phyloP scores from a whole-genome alignment of 2,329 filamentous ascomycete genomes.

The Sarocladium brachiariae region DNA sequence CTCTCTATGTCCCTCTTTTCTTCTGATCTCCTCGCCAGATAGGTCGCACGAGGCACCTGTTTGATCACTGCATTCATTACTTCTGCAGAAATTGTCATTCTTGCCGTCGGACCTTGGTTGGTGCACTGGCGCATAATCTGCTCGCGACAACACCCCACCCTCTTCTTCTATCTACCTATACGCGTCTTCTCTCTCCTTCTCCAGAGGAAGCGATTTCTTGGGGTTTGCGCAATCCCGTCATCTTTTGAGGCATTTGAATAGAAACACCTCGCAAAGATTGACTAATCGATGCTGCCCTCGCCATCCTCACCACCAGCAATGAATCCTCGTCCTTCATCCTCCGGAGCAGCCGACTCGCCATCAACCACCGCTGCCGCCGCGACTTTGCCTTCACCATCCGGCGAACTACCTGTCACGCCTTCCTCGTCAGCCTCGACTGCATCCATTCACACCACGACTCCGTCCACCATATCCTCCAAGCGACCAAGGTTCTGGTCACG shows the following conservation, averaged over 20 bases:
- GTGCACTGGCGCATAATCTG: background rate
- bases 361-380: background rate
- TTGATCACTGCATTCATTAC: no score
- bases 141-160: no score
- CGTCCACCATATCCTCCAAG: conserved; percentile 17
- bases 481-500: conserved; percentile 42
- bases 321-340: background rate
- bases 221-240: no score
- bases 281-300: background rate
- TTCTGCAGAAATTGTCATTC: no score
- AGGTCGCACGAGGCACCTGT: no score
- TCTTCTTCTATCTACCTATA: no score
- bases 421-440: conserved; percentile 16
- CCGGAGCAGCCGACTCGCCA: background rate
- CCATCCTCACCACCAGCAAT: background rate
- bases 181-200: no score
- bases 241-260: no score
- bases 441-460: conserved; percentile 18
- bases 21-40: background rate
- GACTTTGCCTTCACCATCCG: conserved; percentile 16
- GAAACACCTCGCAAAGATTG: background rate
- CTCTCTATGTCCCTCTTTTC: background rate
- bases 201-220: no score
- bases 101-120: background rate
- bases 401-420: conserved; percentile 27